Evolutionary conservation across 129 eudicot species (phyloP), one percentile per base, ranked within the genome.

Genomic region (Saposhnikovia divaricata): DNA sequence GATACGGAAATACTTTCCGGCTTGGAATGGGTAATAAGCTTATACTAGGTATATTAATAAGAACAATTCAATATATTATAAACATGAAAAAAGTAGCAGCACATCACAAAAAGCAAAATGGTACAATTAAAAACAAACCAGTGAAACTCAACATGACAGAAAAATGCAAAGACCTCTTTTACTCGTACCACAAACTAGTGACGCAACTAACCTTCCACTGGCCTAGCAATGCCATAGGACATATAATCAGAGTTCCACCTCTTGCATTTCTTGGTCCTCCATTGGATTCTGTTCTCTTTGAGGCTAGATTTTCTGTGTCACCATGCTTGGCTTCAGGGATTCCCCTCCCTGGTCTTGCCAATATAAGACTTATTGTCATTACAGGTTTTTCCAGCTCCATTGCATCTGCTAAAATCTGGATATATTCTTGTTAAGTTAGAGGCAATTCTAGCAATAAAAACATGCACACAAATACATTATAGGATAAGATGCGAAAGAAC

Each of bases 171-270:
- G 19, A 73, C 28, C 3, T 27, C 39, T 16, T 34, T n/a, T 61
- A 59, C 68, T 43, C 45, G 1, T 25, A 61, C 46, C 69, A 47
- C 18, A 34, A 15, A 69, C 55, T 59, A 21, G n/a, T 39, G 57
- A 44, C 42, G 74, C 45, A 45, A 47, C 83, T 55, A 48, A 89
- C 98, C 93, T 93, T 93, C 98, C 96, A 90, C 82, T 93, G 98
- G 84, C 96, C 83, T 43, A 93, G 84, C 87, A 93, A 89, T 77
- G 98, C 98, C 98, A 93, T 93, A n/a, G 98, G 98, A 77, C 98
- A 93, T 66, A 93, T 80, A 37, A 89, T 90, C 50, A 93, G 96
- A 23, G 98, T 93, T 76, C 98, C 91, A 6, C 96, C 96, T 85
- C 79, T 88, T 16, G 76, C 85, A 79, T 84, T 90, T 80, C 55